phyloP scores from a whole-genome alignment of 73 alveolate genomes.

The Effrenium voratum region DNA sequence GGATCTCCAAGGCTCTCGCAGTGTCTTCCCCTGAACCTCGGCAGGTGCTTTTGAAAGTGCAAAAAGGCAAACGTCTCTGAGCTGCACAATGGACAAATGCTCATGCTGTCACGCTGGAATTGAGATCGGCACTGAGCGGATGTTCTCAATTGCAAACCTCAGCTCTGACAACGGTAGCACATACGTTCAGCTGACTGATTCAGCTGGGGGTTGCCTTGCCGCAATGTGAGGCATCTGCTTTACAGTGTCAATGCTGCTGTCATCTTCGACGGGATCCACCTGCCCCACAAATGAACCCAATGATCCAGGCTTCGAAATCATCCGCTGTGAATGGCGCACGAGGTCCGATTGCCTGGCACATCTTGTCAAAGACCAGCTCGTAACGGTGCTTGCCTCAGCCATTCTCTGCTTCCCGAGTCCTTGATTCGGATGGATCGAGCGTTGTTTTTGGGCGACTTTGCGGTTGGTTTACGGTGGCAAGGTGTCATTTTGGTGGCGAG shows the following conservation, averaged over 20 bases:
- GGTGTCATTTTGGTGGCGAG: no score
- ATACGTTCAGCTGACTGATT: no score
- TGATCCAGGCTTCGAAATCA: neutral
- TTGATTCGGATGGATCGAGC: no score
- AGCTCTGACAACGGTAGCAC: neutral
- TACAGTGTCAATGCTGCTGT: conserved; percentile 42
- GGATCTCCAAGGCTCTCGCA: neutral
- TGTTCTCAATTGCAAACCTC: conserved; percentile 39
- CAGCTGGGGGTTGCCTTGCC: no score
- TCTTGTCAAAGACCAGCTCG: conserved; percentile 69
- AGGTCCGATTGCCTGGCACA: neutral
- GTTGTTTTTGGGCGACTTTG: no score
- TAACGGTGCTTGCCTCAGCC: conserved; percentile 77
- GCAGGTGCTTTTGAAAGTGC: neutral
- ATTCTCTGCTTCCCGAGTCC: neutral
- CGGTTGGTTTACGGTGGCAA: no score
- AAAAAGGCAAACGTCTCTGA: no score
- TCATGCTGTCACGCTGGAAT: no score
- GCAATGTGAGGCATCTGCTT: conserved; percentile 13
- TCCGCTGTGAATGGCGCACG: neutral
- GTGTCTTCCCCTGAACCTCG: conserved; percentile 77
- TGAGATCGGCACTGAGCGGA: conserved; percentile 24
- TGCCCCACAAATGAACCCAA: neutral
- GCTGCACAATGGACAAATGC: neutral
- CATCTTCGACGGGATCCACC: conserved; percentile 86